Evolutionary conservation across 2,329 filamentous ascomycete genomes (phyloP).

Genomic region (Pseudogymnoascus sp.): DNA sequence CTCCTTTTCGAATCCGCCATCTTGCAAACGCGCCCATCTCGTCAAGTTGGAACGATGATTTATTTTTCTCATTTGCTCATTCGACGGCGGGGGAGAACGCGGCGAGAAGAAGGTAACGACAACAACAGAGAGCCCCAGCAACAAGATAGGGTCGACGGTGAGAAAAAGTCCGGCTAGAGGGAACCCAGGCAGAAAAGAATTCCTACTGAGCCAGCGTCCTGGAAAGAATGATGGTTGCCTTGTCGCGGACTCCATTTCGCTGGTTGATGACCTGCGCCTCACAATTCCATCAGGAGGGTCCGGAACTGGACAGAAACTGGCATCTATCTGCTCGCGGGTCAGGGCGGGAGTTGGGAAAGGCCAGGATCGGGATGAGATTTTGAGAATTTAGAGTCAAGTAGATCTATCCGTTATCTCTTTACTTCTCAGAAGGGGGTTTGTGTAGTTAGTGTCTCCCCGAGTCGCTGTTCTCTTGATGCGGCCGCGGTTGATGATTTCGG

Average conservation of each 20-base stretch:
- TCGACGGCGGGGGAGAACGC: background rate
- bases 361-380: too few relatives aligned
- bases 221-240: background rate
- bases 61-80: too few relatives aligned
- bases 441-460: background rate
- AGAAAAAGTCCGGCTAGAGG: background rate
- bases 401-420: background rate
- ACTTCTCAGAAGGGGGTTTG: background rate
- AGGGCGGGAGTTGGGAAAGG: too few relatives aligned
- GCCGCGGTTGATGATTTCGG: background rate
- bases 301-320: too few relatives aligned
- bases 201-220: background rate
- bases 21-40: too few relatives aligned
- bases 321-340: too few relatives aligned
- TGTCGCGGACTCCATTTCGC: too few relatives aligned
- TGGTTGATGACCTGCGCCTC: too few relatives aligned
- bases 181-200: background rate
- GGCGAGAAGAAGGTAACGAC: background rate
- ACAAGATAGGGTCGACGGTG: background rate
- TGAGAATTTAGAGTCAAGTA: background rate
- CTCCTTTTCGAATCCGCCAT: too few relatives aligned
- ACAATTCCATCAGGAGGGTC: too few relatives aligned
- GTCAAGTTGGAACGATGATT: too few relatives aligned
- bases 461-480: background rate
- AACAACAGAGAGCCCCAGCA: background rate